These are phyloP conservation scores for Aspergillus taichungensis DNA, from an alignment of 495 filamentous ascomycete genomes.

Conservation along the genomic window DNA sequence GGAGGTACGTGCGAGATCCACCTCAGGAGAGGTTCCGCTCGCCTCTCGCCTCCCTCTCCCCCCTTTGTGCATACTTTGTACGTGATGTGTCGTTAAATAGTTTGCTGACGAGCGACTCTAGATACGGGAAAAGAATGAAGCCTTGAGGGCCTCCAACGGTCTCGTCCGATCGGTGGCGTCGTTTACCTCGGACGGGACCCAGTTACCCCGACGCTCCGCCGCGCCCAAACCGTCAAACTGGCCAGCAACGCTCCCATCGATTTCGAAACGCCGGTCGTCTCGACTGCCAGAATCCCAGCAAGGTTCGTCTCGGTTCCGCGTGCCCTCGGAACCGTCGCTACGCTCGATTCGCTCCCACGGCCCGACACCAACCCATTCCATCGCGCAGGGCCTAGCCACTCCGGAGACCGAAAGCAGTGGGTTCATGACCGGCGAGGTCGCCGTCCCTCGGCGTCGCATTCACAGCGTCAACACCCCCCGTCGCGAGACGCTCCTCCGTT, in stretches of 20 bases:
- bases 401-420: constrained; percentile 33
- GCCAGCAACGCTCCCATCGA: constrained; percentile 17
- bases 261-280: constrained; percentile 40
- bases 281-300: constrained; percentile 52
- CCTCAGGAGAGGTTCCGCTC: neutral
- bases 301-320: constrained; percentile 20
- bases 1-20: constrained; percentile 39
- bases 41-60: neutral
- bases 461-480: constrained; percentile 28
- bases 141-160: constrained; percentile 47
- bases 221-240: constrained; percentile 19
- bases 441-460: constrained; percentile 21
- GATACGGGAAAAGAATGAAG: constrained; percentile 41
- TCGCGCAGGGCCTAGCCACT: constrained; percentile 31
- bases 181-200: constrained; percentile 26
- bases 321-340: constrained; percentile 27
- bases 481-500: constrained; percentile 26
- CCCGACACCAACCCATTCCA: constrained; percentile 18
- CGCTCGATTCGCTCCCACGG: constrained; percentile 28
- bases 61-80: neutral
- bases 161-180: constrained; percentile 41
- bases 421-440: constrained; percentile 21
- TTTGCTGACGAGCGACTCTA: constrained; percentile 19
- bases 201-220: constrained; percentile 17
- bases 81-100: neutral